Base-by-base conservation (phyloP, 345 rosid genomes). In the Hevea brasiliensis region DNA sequence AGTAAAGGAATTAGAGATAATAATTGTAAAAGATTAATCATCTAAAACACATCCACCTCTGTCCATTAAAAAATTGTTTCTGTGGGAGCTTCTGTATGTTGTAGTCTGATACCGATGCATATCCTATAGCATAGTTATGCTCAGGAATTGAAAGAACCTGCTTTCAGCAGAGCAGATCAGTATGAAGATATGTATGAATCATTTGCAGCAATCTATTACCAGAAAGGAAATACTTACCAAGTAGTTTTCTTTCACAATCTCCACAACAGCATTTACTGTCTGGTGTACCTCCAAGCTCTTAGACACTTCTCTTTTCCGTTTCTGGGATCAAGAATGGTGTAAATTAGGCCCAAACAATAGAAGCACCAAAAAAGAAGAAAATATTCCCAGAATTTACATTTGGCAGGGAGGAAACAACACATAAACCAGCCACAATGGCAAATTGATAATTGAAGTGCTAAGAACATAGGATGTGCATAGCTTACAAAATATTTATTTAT, bases 181-280 rank as follows among this genome's bases (percentile, higher is more conserved):
- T 7, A 64, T 21, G 64, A 65, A 71, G 61, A 47, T 48, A n/a
- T 45, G 9, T 0, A 18, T 6, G 75, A 78, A 42, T 48, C 23
- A 67, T 81, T 23, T 71, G 14, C 29, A 63, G 17, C 62, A 77
- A 65, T 59, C 40, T 26, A 61, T 74, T 60, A 70, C 56, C 73
- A 54, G 48, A 45, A 37, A 15, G 23, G 65, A 44, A 21, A 41
- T 3, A 85, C 92, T 84, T 85, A 78, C 99, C 98, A 95, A 76
- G 87, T 95, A 92, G 80, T 91, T 86, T 82, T 92, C 99, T 82
- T 95, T 95, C 81, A 89, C 97, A 75, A 95, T 89, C 89, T 95
- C 99, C 66, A 95, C 96, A 72, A 87, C 70, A 62, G 97, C 94
- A 77, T 77, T 84, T 69, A 92, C 91, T 50, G 81, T 84, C 84